Percentiles rank a stretch among this genome's conserved stretches.
Conservation (phyloP, 164 flowering plant species). For the Chloranthus sessilifolius region DNA sequence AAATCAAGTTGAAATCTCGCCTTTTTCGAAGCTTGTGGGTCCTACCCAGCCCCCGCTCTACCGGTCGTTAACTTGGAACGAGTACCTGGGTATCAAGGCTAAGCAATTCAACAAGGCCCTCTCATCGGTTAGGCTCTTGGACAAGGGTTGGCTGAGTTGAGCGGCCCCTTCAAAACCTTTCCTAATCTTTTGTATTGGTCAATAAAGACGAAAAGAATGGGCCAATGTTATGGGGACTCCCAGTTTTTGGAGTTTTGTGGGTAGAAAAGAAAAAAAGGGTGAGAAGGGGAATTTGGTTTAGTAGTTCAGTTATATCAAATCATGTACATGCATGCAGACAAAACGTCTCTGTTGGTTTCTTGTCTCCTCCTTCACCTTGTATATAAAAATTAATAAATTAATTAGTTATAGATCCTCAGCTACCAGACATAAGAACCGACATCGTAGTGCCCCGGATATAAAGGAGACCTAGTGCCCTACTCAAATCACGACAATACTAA, state of each 20-base stretch:
- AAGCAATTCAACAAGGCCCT: constrained; percentile 73
- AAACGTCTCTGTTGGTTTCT: constrained; percentile 26
- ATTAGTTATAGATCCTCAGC: constrained; percentile 15
- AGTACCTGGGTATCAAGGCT: constrained; percentile 73
- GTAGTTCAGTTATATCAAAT: constrained; percentile 22
- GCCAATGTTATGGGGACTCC: too few relatives aligned
- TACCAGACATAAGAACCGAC: constrained; percentile 35
- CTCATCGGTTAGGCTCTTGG: constrained; percentile 30
- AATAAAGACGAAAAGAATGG: too few relatives aligned
- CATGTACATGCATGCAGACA: constrained; percentile 22
- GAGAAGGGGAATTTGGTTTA: constrained; percentile 9
- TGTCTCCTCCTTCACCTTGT: constrained; percentile 14
- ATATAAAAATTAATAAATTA: constrained; percentile 16
- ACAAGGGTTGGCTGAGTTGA: too few relatives aligned
- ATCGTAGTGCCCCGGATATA: constrained; percentile 34
- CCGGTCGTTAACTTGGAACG: constrained; percentile 62
- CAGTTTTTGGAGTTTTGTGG: constrained; percentile 16
- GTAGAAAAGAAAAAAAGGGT: not conserved
- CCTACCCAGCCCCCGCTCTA: constrained; percentile 45
- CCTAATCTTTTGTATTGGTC: too few relatives aligned
- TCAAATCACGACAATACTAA: constrained; percentile 24
- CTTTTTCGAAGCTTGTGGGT: constrained; percentile 39
- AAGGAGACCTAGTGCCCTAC: constrained; percentile 31
- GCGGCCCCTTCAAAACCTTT: too few relatives aligned
- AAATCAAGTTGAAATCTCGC: constrained; percentile 32